Conservation (phyloP, 106 monocot species). For the Dioscorea zingiberensis region DNA sequence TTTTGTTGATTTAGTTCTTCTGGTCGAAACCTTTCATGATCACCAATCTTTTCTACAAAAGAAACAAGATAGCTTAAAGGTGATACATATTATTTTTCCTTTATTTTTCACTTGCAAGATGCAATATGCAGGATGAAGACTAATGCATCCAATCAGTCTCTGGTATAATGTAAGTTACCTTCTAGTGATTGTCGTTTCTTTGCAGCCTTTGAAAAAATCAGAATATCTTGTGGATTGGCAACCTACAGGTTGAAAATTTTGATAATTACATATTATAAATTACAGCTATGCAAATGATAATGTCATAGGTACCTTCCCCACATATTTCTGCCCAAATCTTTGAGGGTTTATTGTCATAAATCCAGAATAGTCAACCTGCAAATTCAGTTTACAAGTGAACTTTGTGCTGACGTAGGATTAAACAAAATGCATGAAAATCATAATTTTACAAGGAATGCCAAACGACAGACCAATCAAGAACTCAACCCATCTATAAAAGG, state of each 20-base stretch:
- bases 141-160: too few relatives aligned
- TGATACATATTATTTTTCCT: neutral
- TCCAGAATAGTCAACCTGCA: slow-evolving; percentile 97
- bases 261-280: slow-evolving; percentile 1
- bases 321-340: slow-evolving; percentile 98
- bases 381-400: slow-evolving; percentile 3
- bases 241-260: slow-evolving; percentile 40
- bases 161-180: slow-evolving; percentile 29
- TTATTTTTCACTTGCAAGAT: too few relatives aligned
- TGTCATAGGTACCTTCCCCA: slow-evolving; percentile 73
- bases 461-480: too few relatives aligned
- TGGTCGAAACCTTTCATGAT: slow-evolving; percentile 80
- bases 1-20: slow-evolving; percentile 99
- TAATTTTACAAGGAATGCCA: too few relatives aligned
- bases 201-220: slow-evolving; percentile 95
- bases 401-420: neutral
- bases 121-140: too few relatives aligned
- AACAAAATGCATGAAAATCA: neutral
- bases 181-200: slow-evolving; percentile 74
- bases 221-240: slow-evolving; percentile 98
- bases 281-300: neutral
- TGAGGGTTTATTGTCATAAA: slow-evolving; percentile 99
- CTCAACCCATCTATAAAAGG: too few relatives aligned
- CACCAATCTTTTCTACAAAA: slow-evolving; percentile 59
- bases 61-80: slow-evolving; percentile 2